phyloP scores from a whole-genome alignment of 2,329 filamentous ascomycete species.

The Fusarium goolgardi region DNA sequence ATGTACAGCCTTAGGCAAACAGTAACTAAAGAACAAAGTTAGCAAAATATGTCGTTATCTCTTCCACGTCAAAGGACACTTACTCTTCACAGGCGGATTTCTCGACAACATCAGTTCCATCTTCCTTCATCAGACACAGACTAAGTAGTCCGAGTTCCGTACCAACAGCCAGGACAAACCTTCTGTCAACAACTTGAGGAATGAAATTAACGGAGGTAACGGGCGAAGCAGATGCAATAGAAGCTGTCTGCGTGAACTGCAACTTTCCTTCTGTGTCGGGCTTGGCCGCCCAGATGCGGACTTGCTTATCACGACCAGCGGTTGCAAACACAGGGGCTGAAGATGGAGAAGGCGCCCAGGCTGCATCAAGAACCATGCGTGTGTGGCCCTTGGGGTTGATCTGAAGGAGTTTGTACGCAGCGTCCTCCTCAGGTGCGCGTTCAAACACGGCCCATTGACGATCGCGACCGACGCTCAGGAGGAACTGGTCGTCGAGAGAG shows the following conservation, averaged over 20 bases:
- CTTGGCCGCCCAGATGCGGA: slow-evolving; percentile 74
- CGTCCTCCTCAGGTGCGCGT: slow-evolving; percentile 55
- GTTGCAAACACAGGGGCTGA: slow-evolving; percentile 75
- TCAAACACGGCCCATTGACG: slow-evolving; percentile 89
- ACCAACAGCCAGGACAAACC: slow-evolving; percentile 64
- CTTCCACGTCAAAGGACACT: slow-evolving; percentile 38
- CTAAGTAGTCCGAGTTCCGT: slow-evolving; percentile 65
- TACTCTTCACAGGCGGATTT: slow-evolving; percentile 55
- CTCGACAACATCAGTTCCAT: slow-evolving; percentile 54
- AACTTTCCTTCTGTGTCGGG: slow-evolving; percentile 47
- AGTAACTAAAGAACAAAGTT: slow-evolving; percentile 43
- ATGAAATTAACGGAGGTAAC: slow-evolving; percentile 80
- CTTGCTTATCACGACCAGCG: slow-evolving; percentile 87
- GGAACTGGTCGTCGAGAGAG: slow-evolving; percentile 75
- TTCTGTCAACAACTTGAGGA: slow-evolving; percentile 47
- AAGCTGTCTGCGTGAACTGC: slow-evolving; percentile 64
- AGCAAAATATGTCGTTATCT: slow-evolving; percentile 9
- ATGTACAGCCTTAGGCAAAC: slow-evolving; percentile 71
- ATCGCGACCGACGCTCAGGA: slow-evolving; percentile 92
- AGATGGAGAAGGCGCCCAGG: slow-evolving; percentile 76
- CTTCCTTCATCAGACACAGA: slow-evolving; percentile 56
- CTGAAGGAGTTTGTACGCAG: slow-evolving; percentile 67
- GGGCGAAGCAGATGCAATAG: slow-evolving; percentile 66
- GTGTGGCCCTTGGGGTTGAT: slow-evolving; percentile 86
- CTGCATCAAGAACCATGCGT: slow-evolving; percentile 89